Evolutionary conservation across 2,329 filamentous ascomycete species (phyloP).

Genomic region (Hymenoscyphus fructigenus): DNA sequence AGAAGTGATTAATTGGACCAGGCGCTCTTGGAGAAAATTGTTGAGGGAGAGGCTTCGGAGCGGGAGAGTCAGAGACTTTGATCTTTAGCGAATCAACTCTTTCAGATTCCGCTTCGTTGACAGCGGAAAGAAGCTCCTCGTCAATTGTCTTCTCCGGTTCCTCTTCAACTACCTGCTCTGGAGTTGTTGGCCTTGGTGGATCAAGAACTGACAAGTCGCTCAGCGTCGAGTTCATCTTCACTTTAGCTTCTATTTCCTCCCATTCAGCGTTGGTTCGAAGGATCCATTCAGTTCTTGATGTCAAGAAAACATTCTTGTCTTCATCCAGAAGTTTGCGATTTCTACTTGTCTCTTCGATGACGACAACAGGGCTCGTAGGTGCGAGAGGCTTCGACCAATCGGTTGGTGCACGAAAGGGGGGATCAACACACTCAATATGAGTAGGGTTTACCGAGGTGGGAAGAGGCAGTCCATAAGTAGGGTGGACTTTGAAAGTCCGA

Average conservation of each 20-base stretch:
- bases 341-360: slow-evolving; percentile 14
- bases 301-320: slow-evolving; percentile 16
- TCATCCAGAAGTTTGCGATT: slow-evolving; percentile 16
- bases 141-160: slow-evolving; percentile 8
- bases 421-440: slow-evolving; percentile 14
- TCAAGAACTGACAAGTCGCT: slow-evolving; percentile 13
- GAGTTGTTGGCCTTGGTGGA: slow-evolving; percentile 9
- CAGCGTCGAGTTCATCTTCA: slow-evolving; percentile 16
- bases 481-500: slow-evolving; percentile 21
- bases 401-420: slow-evolving; percentile 12
- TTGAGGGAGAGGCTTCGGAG: slow-evolving; percentile 14
- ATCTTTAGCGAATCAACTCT: slow-evolving; percentile 5
- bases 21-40: slow-evolving; percentile 8
- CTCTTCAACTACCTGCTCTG: slow-evolving; percentile 6
- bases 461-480: slow-evolving; percentile 25
- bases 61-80: slow-evolving; percentile 8
- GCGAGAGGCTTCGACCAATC: slow-evolving; percentile 20
- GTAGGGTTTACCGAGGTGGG: slow-evolving; percentile 19
- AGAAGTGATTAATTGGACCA: not conserved
- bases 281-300: slow-evolving; percentile 19
- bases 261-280: slow-evolving; percentile 11
- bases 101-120: slow-evolving; percentile 13
- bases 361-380: slow-evolving; percentile 15
- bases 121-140: slow-evolving; percentile 14
- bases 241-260: slow-evolving; percentile 13